Conservation (phyloP, 257 asterid genomes). For the Fraxinus pennsylvanica region DNA sequence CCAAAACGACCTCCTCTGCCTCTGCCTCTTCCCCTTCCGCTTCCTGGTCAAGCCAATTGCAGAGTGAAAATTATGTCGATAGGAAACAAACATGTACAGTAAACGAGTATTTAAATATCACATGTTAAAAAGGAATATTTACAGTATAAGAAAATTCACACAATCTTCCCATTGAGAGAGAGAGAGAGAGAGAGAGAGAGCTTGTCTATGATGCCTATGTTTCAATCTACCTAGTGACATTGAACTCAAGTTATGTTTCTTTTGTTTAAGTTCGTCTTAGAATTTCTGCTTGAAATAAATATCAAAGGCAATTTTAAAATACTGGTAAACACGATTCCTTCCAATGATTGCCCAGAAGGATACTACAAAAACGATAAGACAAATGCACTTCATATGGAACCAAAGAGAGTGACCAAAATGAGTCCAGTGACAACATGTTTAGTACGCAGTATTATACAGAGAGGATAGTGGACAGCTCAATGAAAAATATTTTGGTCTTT, state of each 20-base stretch:
- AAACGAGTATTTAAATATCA: not conserved
- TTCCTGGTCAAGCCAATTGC: constrained; percentile 28
- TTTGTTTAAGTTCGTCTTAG: not conserved
- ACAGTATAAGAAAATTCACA: not conserved
- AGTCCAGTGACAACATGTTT: too few species aligned
- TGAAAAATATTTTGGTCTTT: not conserved
- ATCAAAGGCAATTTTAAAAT: not conserved
- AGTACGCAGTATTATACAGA: too few species aligned
- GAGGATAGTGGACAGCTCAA: not conserved
- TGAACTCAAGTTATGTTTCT: not conserved
- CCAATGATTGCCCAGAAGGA: not conserved
- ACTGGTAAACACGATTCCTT: not conserved
- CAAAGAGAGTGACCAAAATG: not conserved
- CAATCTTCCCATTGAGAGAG: not conserved
- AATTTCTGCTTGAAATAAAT: not conserved
- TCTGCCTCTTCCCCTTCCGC: constrained; percentile 42
- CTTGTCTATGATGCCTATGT: not conserved
- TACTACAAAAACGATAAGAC: too few species aligned
- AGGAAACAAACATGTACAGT: not conserved
- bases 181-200: not conserved
- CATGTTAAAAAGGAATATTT: not conserved
- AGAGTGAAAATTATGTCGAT: not conserved
- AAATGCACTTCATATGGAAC: not conserved
- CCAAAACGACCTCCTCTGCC: constrained; percentile 47
- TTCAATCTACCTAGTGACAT: not conserved